A percentile compares a stretch with the other conserved stretches of the same genome.
Conservation (phyloP, 2,329 filamentous ascomycete species). For the Fusarium neocosmosporiellum region DNA sequence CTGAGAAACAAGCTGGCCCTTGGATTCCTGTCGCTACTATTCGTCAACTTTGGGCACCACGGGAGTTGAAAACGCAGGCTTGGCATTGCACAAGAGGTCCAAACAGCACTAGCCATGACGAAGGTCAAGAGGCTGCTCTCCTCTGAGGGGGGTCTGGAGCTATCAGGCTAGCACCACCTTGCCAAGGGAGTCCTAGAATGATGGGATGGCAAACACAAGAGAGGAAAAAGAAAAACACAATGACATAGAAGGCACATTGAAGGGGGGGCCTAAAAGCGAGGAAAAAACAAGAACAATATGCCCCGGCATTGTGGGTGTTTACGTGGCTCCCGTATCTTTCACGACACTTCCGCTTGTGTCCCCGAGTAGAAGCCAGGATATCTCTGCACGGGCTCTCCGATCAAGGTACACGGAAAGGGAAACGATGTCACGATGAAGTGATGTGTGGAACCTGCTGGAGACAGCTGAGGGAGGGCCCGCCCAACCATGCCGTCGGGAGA, state of each 20-base stretch:
- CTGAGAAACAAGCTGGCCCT: slow-evolving; percentile 16
- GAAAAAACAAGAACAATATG: background rate
- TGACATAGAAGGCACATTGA: background rate
- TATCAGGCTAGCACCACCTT: background rate
- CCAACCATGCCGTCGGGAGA: slow-evolving; percentile 18
- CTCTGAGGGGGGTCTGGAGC: background rate
- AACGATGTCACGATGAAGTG: slow-evolving; percentile 2
- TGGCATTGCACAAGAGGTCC: slow-evolving; percentile 8
- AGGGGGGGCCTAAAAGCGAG: background rate
- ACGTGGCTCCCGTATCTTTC: background rate
- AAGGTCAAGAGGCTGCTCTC: background rate
- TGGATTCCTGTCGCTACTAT: slow-evolving; percentile 8
- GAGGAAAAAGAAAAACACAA: slow-evolving; percentile 11
- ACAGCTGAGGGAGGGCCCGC: slow-evolving; percentile 1
- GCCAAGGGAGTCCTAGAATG: background rate
- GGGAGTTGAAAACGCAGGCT: slow-evolving; percentile 16
- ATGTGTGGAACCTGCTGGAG: slow-evolving; percentile 12
- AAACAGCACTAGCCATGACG: background rate
- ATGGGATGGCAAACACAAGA: background rate
- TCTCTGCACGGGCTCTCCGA: slow-evolving; percentile 7
- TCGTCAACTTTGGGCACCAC: slow-evolving; percentile 8
- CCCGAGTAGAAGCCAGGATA: background rate
- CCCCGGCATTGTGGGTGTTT: background rate
- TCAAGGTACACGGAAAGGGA: background rate
- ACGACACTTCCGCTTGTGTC: background rate